Evolutionary conservation across 805 yeast species (phyloP).

Genomic region (Lipomyces yamadae): DNA sequence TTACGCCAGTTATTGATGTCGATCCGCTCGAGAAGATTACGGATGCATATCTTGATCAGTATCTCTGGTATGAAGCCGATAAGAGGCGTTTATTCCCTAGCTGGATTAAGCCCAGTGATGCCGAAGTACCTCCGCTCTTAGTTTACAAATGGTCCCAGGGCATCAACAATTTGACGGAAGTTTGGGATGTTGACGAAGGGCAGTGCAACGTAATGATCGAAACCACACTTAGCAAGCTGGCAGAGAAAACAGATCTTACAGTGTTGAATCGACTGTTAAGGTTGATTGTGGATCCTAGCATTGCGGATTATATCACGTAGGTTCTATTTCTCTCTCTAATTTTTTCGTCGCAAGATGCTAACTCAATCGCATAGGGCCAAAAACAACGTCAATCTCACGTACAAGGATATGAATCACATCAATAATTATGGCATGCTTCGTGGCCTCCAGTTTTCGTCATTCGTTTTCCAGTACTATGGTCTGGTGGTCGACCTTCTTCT

Average conservation of each 20-base stretch:
- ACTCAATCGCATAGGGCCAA: constrained; percentile 59
- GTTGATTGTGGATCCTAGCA: constrained; percentile 80
- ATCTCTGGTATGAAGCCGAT: constrained; percentile 94
- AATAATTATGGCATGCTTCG: constrained; percentile 86
- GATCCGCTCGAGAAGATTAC: constrained; percentile 95
- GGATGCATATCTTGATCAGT: constrained; percentile 94
- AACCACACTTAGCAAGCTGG: constrained; percentile 66
- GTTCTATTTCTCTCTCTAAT: constrained; percentile 6
- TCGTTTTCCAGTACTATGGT: constrained; percentile 89
- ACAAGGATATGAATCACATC: constrained; percentile 93
- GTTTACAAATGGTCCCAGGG: constrained; percentile 96
- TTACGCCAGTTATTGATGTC: constrained; percentile 82
- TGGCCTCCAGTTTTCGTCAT: constrained; percentile 89
- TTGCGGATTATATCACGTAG: constrained; percentile 83
- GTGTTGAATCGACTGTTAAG: constrained; percentile 79
- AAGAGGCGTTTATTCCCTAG: constrained; percentile 85
- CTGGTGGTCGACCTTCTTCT: constrained; percentile 78
- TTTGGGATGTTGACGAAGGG: constrained; percentile 80
- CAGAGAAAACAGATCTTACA: constrained; percentile 89
- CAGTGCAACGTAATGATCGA: constrained; percentile 85
- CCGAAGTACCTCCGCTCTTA: constrained; percentile 88
- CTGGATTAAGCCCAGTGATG: constrained; percentile 95
- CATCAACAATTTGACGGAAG: constrained; percentile 71
- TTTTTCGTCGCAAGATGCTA: not conserved
- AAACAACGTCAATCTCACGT: constrained; percentile 78